phyloP scores from a whole-genome alignment of 805 yeast species.

The Zygoascus flipseniorum region DNA sequence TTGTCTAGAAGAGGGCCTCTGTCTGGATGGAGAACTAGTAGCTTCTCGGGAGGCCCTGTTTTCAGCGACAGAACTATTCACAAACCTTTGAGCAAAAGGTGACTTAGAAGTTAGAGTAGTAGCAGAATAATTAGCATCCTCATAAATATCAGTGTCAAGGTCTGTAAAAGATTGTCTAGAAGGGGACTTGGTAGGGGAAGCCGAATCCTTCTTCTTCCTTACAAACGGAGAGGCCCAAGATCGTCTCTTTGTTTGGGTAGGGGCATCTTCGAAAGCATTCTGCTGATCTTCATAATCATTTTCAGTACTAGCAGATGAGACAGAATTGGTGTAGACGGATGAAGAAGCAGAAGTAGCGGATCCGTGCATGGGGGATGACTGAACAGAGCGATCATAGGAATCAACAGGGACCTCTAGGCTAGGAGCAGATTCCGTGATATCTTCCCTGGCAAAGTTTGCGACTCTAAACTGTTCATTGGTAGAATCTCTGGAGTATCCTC shows the following conservation, averaged over 20 bases:
- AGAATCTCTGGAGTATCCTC: slow-evolving; percentile 33
- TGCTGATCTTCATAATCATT: background rate
- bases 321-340: slow-evolving; percentile 3
- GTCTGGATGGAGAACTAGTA: background rate
- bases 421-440: background rate
- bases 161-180: slow-evolving; percentile 5
- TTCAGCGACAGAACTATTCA: background rate
- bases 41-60: background rate
- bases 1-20: background rate
- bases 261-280: slow-evolving; percentile 1
- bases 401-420: slow-evolving; percentile 1
- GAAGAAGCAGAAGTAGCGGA: slow-evolving; percentile 1
- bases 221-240: slow-evolving; percentile 40
- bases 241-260: slow-evolving; percentile 15
- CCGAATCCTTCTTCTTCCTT: slow-evolving; percentile 25
- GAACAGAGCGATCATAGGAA: background rate
- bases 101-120: slow-evolving; percentile 12
- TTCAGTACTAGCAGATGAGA: slow-evolving; percentile 1
- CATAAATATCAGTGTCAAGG: background rate
- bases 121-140: background rate
- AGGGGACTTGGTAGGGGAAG: slow-evolving; percentile 1
- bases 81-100: slow-evolving; percentile 9
- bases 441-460: slow-evolving; percentile 28
- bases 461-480: slow-evolving; percentile 21
- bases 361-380: background rate